Evolutionary conservation across 306 rosid species (phyloP).

Genomic region (Fragaria ananassa): DNA sequence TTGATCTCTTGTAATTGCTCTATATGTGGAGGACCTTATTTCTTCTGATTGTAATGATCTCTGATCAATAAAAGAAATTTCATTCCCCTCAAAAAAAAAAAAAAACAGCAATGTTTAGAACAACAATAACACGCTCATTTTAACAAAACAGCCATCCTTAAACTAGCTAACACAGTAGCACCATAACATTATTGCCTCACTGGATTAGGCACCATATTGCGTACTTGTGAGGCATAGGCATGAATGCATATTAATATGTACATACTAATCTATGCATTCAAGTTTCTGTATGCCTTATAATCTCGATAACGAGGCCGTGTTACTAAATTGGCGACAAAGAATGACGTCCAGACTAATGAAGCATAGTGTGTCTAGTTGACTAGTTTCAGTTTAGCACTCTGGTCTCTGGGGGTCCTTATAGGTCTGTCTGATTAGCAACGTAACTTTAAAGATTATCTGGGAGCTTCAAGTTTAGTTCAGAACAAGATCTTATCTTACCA

Average conservation of each 20-base stretch:
- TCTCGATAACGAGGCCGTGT: not conserved
- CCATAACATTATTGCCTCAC: too few species aligned
- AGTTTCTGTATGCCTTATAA: not conserved
- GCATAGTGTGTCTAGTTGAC: not conserved
- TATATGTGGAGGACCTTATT: too few species aligned
- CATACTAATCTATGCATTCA: not conserved
- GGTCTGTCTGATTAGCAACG: not conserved
- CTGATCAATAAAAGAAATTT: too few species aligned
- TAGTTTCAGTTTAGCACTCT: not conserved
- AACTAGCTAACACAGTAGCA: too few species aligned
- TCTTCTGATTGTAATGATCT: too few species aligned
- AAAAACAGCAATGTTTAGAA: too few species aligned
- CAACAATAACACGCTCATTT: too few species aligned
- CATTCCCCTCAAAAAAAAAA: too few species aligned
- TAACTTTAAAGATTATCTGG: not conserved
- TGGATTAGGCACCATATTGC: too few species aligned
- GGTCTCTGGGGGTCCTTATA: not conserved
- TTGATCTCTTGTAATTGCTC: too few species aligned
- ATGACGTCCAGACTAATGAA: not conserved
- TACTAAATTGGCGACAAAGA: not conserved
- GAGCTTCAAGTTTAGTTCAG: not conserved
- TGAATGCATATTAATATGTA: not conserved
- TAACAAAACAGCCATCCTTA: too few species aligned
- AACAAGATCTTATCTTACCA: not conserved
- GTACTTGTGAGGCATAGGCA: too few species aligned